Conservation (phyloP, 176 grass and related monocot species). For the Poa annua region DNA sequence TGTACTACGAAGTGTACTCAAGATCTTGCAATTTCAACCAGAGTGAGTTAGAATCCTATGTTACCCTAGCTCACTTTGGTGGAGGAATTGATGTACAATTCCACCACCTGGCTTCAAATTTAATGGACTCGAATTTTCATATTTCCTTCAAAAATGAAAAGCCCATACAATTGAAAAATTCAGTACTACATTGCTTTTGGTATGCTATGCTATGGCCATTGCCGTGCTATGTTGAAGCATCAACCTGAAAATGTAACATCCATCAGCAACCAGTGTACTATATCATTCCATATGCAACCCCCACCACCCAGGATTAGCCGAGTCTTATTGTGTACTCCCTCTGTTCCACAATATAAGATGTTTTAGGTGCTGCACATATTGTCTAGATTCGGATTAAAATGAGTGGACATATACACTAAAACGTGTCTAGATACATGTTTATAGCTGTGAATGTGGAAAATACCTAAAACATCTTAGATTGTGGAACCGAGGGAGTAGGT, state of each 20-base stretch:
- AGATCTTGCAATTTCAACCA: constrained; percentile 33
- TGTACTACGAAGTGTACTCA: background rate
- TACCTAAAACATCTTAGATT: no score
- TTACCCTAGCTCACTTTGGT: background rate
- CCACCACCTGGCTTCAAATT: background rate
- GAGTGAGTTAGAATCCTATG: constrained; percentile 32
- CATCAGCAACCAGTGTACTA: background rate
- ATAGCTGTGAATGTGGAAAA: no score
- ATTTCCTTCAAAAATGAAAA: constrained; percentile 7
- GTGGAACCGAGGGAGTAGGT: no score
- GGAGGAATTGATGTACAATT: constrained; percentile 17
- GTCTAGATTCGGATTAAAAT: no score
- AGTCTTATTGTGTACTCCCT: background rate
- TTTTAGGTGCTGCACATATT: no score
- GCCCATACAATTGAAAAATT: background rate
- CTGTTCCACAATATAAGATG: no score
- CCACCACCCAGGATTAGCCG: no score
- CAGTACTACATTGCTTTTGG: no score
- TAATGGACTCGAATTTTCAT: background rate
- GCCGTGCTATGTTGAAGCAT: background rate
- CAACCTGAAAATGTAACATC: constrained; percentile 1
- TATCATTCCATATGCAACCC: no score
- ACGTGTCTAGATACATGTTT: no score
- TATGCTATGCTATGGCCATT: no score
- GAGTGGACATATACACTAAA: no score